Base-by-base conservation (phyloP, 139 green algal species). In the Chlamydomonas sp. region DNA sequence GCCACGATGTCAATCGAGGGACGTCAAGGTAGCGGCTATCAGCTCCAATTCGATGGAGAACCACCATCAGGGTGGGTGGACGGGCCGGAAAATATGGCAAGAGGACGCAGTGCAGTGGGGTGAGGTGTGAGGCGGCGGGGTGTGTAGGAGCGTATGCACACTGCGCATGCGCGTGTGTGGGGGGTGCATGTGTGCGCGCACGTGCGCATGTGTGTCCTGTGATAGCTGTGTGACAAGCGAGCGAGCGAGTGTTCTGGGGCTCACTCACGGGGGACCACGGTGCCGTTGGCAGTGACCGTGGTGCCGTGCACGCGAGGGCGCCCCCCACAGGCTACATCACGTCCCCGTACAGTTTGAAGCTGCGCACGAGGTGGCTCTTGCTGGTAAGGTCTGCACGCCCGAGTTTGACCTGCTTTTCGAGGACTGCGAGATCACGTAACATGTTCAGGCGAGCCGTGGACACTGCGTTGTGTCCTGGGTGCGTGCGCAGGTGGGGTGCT, bases 321-420 rank as follows among this genome's bases (percentile, higher is more conserved):
- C 13, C 54, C 29, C 29, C 54, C 31, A 8, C 13, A 35, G 54
- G 6, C 28, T 8, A 36, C 6, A 10, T 63, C 54, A 8, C 13
- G 54, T 24, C 29, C 16, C 6, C 75, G 0, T 95, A 90, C 74
- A n/a, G n/a, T 66, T 74, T 16, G 89, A 82, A 2, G 74, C 74
- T 13, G n/a, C n/a, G n/a, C n/a, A n/a, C n/a, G n/a, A n/a, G n/a
- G n/a, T n/a, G n/a, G n/a, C n/a, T n/a, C n/a, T n/a, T n/a, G n/a
- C n/a, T n/a, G n/a, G n/a, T n/a, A n/a, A n/a, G n/a, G n/a, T n/a
- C n/a, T 95, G 89, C 82, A 95, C 89, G 3, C 89, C 89, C 10
- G 69, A 87, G 58, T 89, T 90, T 39, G 85, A 87, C 43, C 76
- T 95, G n/a, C 89, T 91, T 73, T 79, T 83, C 36, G 1, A 24